Evolutionary conservation across 768 basidiomycete genomes (phyloP), one percentile per base, ranked within the genome.

Genomic region (Daedaleopsis nitida): DNA sequence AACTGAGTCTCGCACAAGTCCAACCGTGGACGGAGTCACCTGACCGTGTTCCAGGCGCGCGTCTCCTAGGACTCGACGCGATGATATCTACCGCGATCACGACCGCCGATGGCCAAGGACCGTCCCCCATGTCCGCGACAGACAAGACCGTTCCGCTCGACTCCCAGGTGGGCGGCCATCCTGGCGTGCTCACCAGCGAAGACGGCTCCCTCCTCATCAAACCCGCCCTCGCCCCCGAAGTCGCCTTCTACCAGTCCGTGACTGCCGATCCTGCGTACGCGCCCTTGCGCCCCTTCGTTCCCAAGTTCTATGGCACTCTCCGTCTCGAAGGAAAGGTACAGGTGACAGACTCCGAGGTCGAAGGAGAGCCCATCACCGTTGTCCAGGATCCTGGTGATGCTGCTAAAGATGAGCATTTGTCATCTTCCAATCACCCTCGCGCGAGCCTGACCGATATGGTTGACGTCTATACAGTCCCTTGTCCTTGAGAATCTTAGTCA

Each of bases 161-260:
- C 11, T 75, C 81, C 19, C 90, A 94, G 75, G 92, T 96, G 52
- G 92, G 90, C 19, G 94, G 94, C 0, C 94, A 96, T 68, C 72
- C 83, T 4, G 87, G 88, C 19, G 82, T 96, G n/a, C 78, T 84
- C 47, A 78, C 85, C 6, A 86, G 84, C 5, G 87, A 86, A 63
- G 89, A 92, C 66, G 86, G 84, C 14, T 86, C 86, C 1, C 83
- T 94, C n/a, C 74, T 96, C 45, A 87, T 94, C 77, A 96, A 96
- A 73, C 85, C 88, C 7, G 83, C 87, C 16, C 75, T 86, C 12
- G 80, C 80, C 0, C 73, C 76, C 39, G 94, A 96, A 69, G 77
- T 85, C 39, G 76, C 77, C 21, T 95, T 95, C 72, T 96, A 96
- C 74, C 81, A 86, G 59, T 64, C 73, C 38, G 72, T 88, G 35